Conservation (phyloP, 2,329 filamentous ascomycete genomes). For the Cytospora paraplurivora region DNA sequence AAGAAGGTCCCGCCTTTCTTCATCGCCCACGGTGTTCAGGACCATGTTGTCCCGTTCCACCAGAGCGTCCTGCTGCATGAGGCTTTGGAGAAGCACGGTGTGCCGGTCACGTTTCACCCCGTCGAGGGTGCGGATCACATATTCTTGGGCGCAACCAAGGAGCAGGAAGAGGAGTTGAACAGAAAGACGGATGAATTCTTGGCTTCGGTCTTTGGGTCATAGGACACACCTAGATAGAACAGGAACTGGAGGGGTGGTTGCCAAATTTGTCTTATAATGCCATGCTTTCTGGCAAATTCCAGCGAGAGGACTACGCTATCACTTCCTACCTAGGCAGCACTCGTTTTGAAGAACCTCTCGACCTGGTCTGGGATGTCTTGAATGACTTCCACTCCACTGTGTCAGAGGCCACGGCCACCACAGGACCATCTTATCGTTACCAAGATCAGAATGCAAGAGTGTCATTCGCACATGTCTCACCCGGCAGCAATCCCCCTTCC, state of each 20-base stretch:
- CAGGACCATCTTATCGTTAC: neutral
- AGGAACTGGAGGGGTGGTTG: neutral
- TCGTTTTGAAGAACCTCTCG: no score
- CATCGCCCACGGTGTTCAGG: slow-evolving; percentile 20
- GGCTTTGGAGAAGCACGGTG: slow-evolving; percentile 13
- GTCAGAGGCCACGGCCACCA: neutral
- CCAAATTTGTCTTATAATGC: neutral
- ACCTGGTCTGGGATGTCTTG: no score
- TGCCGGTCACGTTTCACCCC: slow-evolving; percentile 8
- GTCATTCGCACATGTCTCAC: no score
- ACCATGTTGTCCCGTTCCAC: slow-evolving; percentile 22
- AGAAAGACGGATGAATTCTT: slow-evolving; percentile 24
- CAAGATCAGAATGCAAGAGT: neutral
- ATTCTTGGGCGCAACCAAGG: slow-evolving; percentile 19
- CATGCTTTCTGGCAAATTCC: neutral
- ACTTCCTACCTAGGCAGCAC: no score
- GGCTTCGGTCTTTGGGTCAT: slow-evolving; percentile 6
- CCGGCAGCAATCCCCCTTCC: neutral
- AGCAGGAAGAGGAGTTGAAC: slow-evolving; percentile 24
- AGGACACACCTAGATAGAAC: neutral
- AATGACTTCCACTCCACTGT: no score
- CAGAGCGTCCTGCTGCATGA: slow-evolving; percentile 23
- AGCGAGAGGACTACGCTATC: no score
- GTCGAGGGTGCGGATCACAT: slow-evolving; percentile 23
- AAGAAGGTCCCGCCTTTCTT: slow-evolving; percentile 24